These are phyloP conservation scores for Megacollybia platyphylla DNA, from an alignment of 1,284 basidiomycete species.

Conservation along the genomic window DNA sequence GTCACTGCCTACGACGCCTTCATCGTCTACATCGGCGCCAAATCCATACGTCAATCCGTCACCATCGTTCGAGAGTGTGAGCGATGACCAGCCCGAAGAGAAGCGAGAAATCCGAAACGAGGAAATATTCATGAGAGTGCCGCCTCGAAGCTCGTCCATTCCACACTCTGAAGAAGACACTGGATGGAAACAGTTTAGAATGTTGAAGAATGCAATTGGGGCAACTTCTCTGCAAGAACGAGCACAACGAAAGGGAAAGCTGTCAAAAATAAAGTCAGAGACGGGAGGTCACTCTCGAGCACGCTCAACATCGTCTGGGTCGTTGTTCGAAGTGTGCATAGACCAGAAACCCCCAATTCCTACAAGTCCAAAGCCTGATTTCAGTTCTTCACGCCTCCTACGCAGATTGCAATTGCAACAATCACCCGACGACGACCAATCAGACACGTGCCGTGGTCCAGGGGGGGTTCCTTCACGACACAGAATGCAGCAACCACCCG, in stretches of 20 bases:
- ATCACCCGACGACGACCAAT: no score
- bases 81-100: background rate
- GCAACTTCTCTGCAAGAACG: constrained; percentile 4
- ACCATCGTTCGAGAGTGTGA: constrained; percentile 20
- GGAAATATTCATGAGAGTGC: background rate
- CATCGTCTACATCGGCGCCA: constrained; percentile 10
- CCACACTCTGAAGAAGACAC: background rate
- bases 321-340: no score
- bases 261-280: constrained; percentile 5
- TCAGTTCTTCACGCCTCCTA: constrained; percentile 10
- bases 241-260: constrained; percentile 10
- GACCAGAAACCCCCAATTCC: constrained; percentile 25
- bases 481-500: constrained; percentile 12
- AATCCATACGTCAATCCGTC: constrained; percentile 38
- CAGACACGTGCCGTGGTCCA: no score
- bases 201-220: no score
- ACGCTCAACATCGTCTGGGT: no score
- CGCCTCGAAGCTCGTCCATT: background rate
- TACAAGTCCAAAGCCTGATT: constrained; percentile 19
- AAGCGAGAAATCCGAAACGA: background rate
- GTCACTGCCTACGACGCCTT: background rate
- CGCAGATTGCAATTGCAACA: background rate
- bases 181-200: no score
- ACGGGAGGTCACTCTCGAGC: background rate
- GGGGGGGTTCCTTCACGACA: background rate